Percentiles rank a stretch among this genome's conserved stretches.
Conservation (phyloP, 73 alveolate species). For the Tetrahymena thermophila region DNA sequence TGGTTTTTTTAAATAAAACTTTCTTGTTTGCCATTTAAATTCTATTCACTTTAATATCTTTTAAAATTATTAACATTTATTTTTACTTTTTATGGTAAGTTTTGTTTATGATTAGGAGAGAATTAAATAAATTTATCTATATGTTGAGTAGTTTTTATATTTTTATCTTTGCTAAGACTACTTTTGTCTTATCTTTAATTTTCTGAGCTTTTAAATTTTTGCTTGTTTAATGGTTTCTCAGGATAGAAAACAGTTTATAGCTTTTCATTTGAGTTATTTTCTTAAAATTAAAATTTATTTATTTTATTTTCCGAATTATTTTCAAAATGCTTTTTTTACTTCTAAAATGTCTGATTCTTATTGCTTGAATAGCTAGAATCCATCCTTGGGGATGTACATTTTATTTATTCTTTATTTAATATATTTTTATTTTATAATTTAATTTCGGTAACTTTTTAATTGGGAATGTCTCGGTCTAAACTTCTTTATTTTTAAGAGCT, state of each 20-base stretch:
- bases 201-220: not conserved
- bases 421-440: not conserved
- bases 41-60: not conserved
- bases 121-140: too few relatives aligned
- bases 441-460: not conserved
- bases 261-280: not conserved
- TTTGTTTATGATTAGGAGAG: not conserved
- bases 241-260: not conserved
- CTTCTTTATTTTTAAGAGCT: not conserved
- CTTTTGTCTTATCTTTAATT: not conserved
- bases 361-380: not conserved
- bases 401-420: not conserved
- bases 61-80: not conserved
- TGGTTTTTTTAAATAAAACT: not conserved
- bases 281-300: too few relatives aligned
- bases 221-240: not conserved
- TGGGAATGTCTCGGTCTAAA: not conserved
- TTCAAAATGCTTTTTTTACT: too few relatives aligned
- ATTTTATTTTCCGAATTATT: not conserved
- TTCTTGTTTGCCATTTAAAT: not conserved
- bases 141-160: not conserved
- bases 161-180: not conserved
- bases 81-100: not conserved
- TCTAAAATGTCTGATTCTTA: not conserved
- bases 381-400: not conserved